A percentile compares a stretch with the other conserved stretches of the same genome.
Evolutionary conservation across 106 monocot genomes (phyloP).

Genomic region (Xerophyta viscosa): DNA sequence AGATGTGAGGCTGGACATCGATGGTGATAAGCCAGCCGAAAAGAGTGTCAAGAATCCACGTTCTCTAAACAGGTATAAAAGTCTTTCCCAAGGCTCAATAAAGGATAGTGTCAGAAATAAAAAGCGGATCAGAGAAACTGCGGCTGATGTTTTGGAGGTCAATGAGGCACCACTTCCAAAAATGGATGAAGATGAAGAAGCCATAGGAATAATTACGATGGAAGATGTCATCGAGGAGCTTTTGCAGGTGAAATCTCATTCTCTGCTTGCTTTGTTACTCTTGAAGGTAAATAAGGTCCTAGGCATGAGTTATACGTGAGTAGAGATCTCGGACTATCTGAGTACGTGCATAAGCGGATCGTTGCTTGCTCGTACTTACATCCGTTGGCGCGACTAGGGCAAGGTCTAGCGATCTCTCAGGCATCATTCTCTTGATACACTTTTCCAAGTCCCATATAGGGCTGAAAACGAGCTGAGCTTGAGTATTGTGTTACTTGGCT

Average conservation of each 20-base stretch:
- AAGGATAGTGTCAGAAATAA: slow-evolving; percentile 29
- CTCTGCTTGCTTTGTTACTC: too few relatives aligned
- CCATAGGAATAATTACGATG: slow-evolving; percentile 94
- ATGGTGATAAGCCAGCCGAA: slow-evolving; percentile 36
- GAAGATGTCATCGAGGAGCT: slow-evolving; percentile 99
- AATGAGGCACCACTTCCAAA: slow-evolving; percentile 43
- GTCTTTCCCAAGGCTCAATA: slow-evolving; percentile 19
- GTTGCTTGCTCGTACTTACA: too few relatives aligned
- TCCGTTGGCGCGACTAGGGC: too few relatives aligned
- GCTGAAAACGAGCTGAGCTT: too few relatives aligned
- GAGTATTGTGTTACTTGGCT: too few relatives aligned
- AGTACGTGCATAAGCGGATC: too few relatives aligned
- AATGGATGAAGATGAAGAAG: slow-evolving; percentile 69
- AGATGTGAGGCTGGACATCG: slow-evolving; percentile 47
- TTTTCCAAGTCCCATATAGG: too few relatives aligned
- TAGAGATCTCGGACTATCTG: too few relatives aligned
- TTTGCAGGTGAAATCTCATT: slow-evolving; percentile 81
- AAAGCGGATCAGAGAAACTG: slow-evolving; percentile 45
- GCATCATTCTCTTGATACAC: too few relatives aligned
- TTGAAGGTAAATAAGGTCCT: too few relatives aligned
- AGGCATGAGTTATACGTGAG: too few relatives aligned
- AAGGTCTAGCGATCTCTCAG: too few relatives aligned
- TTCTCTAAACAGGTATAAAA: slow-evolving; percentile 44
- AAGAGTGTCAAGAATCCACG: slow-evolving; percentile 15
- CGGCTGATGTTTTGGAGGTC: slow-evolving; percentile 54